phyloP scores from a whole-genome alignment of 495 filamentous ascomycete genomes.

The Aspergillus asperescens region DNA sequence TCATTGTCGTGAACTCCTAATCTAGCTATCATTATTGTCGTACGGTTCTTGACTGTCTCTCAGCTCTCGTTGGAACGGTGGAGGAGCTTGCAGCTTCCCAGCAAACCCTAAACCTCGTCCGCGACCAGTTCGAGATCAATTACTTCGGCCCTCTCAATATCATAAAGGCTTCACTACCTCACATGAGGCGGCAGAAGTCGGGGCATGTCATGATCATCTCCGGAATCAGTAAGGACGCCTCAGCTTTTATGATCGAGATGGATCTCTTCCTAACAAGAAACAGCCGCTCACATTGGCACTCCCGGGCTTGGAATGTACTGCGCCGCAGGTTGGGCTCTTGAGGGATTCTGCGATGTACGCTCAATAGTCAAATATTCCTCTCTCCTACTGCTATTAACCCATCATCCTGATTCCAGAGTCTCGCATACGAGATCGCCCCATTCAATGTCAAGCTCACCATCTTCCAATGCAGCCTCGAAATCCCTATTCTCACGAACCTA shows the following conservation, averaged over 20 bases:
- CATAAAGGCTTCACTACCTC: conserved; percentile 82
- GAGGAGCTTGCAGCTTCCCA: conserved; percentile 78
- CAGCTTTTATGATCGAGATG: neutral
- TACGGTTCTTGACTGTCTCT: conserved; percentile 4
- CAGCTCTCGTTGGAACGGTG: conserved; percentile 83
- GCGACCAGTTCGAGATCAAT: conserved; percentile 87
- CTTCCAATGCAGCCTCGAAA: conserved; percentile 83
- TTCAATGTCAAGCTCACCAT: conserved; percentile 97
- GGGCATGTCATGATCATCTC: conserved; percentile 90
- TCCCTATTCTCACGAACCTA: conserved; percentile 75
- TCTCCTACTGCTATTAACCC: conserved; percentile 10
- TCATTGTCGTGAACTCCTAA: neutral
- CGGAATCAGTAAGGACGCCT: conserved; percentile 58
- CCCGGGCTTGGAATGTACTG: conserved; percentile 88
- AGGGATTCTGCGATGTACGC: conserved; percentile 86
- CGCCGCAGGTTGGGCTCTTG: conserved; percentile 88
- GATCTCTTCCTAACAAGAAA: conserved; percentile 13
- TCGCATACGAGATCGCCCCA: conserved; percentile 94
- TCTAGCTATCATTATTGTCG: neutral
- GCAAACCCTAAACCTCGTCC: conserved; percentile 69
- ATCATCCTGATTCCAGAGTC: conserved; percentile 44
- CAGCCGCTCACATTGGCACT: conserved; percentile 83
- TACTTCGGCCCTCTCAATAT: conserved; percentile 95
- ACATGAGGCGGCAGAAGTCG: conserved; percentile 67
- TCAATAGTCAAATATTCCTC: neutral